Evolutionary conservation across 192 early-diverging fungal species (phyloP).

Genomic region (Spizellomyces punctatus): DNA sequence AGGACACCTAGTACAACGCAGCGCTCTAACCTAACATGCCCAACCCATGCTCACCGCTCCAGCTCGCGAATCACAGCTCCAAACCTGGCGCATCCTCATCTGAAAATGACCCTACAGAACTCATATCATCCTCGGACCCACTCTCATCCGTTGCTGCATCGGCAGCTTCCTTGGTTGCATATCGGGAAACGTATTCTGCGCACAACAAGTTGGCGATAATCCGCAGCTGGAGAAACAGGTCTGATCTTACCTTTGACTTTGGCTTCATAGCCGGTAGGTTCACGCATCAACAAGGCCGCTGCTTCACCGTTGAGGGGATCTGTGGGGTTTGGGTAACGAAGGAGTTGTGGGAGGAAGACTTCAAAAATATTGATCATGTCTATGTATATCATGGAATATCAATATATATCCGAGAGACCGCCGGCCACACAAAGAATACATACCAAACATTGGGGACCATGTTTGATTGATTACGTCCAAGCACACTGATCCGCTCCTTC

Average conservation of each 20-base stretch:
- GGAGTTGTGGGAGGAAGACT: conserved; percentile 94
- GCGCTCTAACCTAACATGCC: no score
- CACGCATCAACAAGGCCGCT: conserved; percentile 95
- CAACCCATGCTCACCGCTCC: no score
- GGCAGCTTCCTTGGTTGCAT: conserved; percentile 84
- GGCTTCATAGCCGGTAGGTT: conserved; percentile 81
- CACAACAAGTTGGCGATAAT: neutral
- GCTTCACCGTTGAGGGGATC: conserved; percentile 99
- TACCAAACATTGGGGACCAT: conserved; percentile 99
- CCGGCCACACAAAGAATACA: neutral
- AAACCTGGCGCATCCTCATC: conserved; percentile 82
- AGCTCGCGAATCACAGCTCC: conserved; percentile 63
- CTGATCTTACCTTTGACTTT: conserved; percentile 82
- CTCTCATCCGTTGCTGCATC: conserved; percentile 68
- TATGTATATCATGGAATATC: conserved; percentile 23
- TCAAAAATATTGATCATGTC: conserved; percentile 99
- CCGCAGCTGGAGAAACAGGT: neutral
- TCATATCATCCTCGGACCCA: conserved; percentile 70
- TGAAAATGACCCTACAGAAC: conserved; percentile 77
- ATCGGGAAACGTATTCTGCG: conserved; percentile 78
- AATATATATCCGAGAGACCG: no score
- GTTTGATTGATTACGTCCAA: conserved; percentile 99
- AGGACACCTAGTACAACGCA: no score
- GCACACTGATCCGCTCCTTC: conserved; percentile 95
- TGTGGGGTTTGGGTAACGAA: conserved; percentile 98